Percentiles rank a stretch among this genome's conserved stretches.
These are phyloP conservation scores for Kluyveromyces nonfermentans DNA, from an alignment of 805 yeast genomes.

Conservation along the genomic window DNA sequence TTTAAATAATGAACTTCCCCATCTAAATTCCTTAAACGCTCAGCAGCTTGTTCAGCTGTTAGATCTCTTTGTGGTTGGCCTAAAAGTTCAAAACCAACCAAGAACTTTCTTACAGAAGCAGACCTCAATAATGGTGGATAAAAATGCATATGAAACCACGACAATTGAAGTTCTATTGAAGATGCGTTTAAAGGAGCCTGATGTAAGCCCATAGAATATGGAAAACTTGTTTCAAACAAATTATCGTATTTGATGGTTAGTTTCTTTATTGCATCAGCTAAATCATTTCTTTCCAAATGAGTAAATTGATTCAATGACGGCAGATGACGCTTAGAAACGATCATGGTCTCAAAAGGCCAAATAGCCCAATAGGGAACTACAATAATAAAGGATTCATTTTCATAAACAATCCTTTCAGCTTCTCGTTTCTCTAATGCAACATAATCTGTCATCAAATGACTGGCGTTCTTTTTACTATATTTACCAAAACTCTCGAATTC, in stretches of 20 bases:
- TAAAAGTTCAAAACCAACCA: constrained; percentile 62
- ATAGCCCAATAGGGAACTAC: constrained; percentile 77
- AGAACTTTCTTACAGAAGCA: constrained; percentile 65
- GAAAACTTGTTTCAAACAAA: constrained; percentile 58
- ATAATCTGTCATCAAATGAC: constrained; percentile 55
- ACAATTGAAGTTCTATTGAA: constrained; percentile 34
- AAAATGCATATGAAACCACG: constrained; percentile 67
- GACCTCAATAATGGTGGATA: constrained; percentile 70
- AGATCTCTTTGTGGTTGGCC: constrained; percentile 53
- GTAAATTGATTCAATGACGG: constrained; percentile 40
- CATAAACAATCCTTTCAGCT: constrained; percentile 42
- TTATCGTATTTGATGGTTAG: constrained; percentile 63
- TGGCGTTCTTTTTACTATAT: constrained; percentile 35
- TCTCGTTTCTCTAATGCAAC: constrained; percentile 45
- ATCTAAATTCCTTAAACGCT: constrained; percentile 37
- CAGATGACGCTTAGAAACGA: constrained; percentile 48
- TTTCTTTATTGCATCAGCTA: constrained; percentile 43
- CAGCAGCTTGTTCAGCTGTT: constrained; percentile 26
- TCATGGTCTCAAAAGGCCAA: constrained; percentile 72
- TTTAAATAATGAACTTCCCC: constrained; percentile 32
- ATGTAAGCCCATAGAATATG: constrained; percentile 76
- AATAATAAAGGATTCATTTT: constrained; percentile 54
- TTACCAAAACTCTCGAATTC: constrained; percentile 45
- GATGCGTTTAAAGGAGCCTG: constrained; percentile 53
- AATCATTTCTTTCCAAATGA: constrained; percentile 39